phyloP scores from a whole-genome alignment of 495 filamentous ascomycete genomes.

The Aspergillus haitiensis region DNA sequence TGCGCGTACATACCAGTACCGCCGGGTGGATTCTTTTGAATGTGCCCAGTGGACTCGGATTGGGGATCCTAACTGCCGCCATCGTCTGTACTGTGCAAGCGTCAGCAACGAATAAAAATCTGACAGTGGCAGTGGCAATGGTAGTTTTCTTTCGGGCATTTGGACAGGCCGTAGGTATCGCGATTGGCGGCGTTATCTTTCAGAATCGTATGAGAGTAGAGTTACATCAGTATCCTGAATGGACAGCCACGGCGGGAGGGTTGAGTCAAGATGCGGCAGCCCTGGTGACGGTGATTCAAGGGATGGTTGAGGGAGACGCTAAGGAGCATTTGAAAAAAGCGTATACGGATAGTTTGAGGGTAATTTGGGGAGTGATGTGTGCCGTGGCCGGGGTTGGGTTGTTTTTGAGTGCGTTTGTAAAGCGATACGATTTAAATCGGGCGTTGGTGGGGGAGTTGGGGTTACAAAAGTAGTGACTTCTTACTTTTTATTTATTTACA shows the following conservation, averaged over 20 bases:
- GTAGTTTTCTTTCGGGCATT: conserved; percentile 57
- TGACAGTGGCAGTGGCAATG: conserved; percentile 53
- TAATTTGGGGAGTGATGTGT: conserved; percentile 59
- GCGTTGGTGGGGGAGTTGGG: conserved; percentile 50
- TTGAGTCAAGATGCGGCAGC: conserved; percentile 60
- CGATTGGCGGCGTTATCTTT: conserved; percentile 59
- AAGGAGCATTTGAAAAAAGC: conserved; percentile 51
- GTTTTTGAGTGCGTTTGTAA: conserved; percentile 49
- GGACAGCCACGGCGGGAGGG: conserved; percentile 44
- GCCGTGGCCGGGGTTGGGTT: conserved; percentile 51
- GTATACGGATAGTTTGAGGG: conserved; percentile 57
- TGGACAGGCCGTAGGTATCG: conserved; percentile 56
- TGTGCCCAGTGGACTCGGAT: conserved; percentile 47
- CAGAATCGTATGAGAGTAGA: conserved; percentile 58
- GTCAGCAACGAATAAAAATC: conserved; percentile 39
- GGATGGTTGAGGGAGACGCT: conserved; percentile 43
- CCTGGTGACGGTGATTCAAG: conserved; percentile 59
- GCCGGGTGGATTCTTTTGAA: conserved; percentile 50
- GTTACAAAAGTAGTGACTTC: conserved; percentile 24
- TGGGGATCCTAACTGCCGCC: conserved; percentile 51
- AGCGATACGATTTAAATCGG: conserved; percentile 55
- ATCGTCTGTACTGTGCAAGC: conserved; percentile 53
- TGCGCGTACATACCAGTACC: conserved; percentile 45
- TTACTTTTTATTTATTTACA: neutral
- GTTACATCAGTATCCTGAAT: conserved; percentile 40